Evolutionary conservation across 192 early-diverging fungal genomes (phyloP).

Genomic region (Funneliformis mosseae): DNA sequence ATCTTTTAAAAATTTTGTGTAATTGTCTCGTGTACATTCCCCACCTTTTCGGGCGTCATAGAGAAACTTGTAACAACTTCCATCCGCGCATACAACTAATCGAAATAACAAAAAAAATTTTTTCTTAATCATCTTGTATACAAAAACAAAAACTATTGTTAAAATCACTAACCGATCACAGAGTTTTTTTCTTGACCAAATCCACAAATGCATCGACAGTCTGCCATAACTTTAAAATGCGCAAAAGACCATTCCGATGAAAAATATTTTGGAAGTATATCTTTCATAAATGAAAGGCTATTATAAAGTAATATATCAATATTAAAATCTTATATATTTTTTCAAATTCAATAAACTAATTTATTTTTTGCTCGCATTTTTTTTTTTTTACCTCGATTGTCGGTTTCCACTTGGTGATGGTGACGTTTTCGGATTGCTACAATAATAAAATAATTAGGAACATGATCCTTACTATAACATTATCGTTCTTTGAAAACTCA

Average conservation of each 20-base stretch:
- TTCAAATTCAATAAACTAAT: neutral
- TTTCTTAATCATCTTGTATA: neutral
- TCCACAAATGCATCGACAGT: slow-evolving; percentile 79
- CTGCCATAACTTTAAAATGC: slow-evolving; percentile 76
- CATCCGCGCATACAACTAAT: slow-evolving; percentile 82
- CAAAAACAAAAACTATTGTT: neutral
- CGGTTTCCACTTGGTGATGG: slow-evolving; percentile 50
- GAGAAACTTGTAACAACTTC: slow-evolving; percentile 82
- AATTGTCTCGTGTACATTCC: slow-evolving; percentile 56
- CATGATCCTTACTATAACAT: neutral
- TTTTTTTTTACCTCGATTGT: slow-evolving; percentile 47
- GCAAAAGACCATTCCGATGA: slow-evolving; percentile 94
- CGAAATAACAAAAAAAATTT: neutral
- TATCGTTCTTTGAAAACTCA: neutral
- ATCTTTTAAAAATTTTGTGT: slow-evolving; percentile 7
- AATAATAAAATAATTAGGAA: neutral
- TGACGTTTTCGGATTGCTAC: neutral
- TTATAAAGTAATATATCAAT: neutral
- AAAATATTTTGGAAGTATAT: slow-evolving; percentile 91
- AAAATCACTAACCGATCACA: slow-evolving; percentile 56
- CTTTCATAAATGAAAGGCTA: slow-evolving; percentile 72
- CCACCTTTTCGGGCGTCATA: slow-evolving; percentile 78
- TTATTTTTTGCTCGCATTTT: neutral
- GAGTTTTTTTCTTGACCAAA: slow-evolving; percentile 80
- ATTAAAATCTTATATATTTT: neutral